Evolutionary conservation across 1,284 basidiomycete genomes (phyloP).

Genomic region (Trichosporon asahii): DNA sequence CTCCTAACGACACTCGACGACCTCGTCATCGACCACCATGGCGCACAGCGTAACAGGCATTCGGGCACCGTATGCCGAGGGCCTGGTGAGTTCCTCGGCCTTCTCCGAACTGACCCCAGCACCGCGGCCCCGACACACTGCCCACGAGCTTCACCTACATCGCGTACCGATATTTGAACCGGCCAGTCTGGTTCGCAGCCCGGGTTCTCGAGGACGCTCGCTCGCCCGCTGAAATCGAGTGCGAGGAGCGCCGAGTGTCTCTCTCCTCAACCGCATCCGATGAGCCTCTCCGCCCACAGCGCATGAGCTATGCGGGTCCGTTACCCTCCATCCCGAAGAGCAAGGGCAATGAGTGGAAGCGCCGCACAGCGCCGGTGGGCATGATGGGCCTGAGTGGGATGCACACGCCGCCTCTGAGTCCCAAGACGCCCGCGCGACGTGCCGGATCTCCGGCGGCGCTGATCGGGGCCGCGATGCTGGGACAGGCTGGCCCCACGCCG

Average conservation of each 20-base stretch:
- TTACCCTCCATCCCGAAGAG: neutral
- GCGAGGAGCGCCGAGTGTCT: neutral
- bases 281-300: neutral
- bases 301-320: slow-evolving; percentile 1
- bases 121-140: neutral
- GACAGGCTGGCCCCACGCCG: neutral
- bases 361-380: neutral
- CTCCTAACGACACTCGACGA: neutral
- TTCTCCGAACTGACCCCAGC: neutral
- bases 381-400: neutral
- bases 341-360: neutral
- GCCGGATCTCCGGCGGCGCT: neutral
- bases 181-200: neutral
- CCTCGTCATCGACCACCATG: neutral
- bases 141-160: neutral
- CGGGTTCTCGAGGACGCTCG: neutral
- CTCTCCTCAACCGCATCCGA: neutral
- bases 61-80: neutral
- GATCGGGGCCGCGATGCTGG: neutral
- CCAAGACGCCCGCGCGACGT: neutral
- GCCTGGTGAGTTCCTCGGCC: neutral
- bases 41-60: slow-evolving; percentile 4
- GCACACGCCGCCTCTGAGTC: neutral
- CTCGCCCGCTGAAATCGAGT: neutral
- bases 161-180: slow-evolving; percentile 4